Base-by-base conservation (phyloP, 768 basidiomycete genomes). In the Cystobasidium onofrii region DNA sequence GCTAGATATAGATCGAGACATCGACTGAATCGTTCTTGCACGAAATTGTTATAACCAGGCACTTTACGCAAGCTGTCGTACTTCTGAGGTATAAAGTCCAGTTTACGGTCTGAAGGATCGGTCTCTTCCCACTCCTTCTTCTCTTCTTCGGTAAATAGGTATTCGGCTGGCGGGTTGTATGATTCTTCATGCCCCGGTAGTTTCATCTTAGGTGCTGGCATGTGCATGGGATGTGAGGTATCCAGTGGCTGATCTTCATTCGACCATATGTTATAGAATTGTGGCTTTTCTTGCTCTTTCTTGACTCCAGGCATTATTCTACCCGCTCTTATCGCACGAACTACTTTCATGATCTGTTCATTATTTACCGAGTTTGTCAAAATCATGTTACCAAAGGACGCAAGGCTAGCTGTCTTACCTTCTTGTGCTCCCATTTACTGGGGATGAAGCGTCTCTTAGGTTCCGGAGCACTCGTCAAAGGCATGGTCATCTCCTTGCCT, bases 341-440 rank as follows among this genome's bases (percentile, higher is more conserved):
- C 94, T 75, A 98, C 97, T 86, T 98, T 99, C 92, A 99, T 94
- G 77, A 99, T 87, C 94, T 96, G 76, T 36, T 25, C 15, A 39
- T 15, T 15, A 15, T 39, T n/a, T n/a, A n/a, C n/a, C n/a, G n/a
- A n/a, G n/a, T n/a, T n/a, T n/a, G n/a, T n/a, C n/a, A 54, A 23
- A 50, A n/a, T 25, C 44, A 25, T 44, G 36, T n/a, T n/a, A n/a
- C n/a, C n/a, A n/a, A n/a, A n/a, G n/a, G n/a, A 39, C 39, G 34
- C 61, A 9, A 31, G 71, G 67, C 4, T 44, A 13, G 10, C 1
- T 13, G 39, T 6, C 80, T 67, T 78, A 92, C 94, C 87, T 99
- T 99, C 85, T 96, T 88, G 82, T 96, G 97, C 83, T 98, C 96
- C 96, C 96, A 99, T 84, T 94, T 98, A 83, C 92, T 95, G 17